phyloP scores from a whole-genome alignment of 2,329 filamentous ascomycete genomes.

The Plectosphaerella sp. region DNA sequence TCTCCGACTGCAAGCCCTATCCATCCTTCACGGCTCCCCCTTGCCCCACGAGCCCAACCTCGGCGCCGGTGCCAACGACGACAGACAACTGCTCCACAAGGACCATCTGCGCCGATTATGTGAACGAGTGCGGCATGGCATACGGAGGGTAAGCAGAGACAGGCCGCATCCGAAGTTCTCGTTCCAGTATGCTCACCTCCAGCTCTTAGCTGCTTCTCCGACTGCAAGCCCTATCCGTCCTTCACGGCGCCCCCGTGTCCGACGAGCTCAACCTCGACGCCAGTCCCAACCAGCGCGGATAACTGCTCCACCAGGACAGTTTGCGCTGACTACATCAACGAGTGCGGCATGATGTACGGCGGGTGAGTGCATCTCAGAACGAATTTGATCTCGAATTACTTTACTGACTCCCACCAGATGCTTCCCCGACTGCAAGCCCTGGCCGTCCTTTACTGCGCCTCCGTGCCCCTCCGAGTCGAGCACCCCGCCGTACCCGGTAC shows the following conservation, averaged over 20 bases:
- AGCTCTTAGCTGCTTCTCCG: slow-evolving; percentile 6
- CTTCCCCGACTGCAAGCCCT: slow-evolving; percentile 9
- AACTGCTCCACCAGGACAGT: slow-evolving; percentile 18
- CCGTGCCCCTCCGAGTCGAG: slow-evolving; percentile 7
- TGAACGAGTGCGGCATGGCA: slow-evolving; percentile 12
- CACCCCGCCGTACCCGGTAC: neutral
- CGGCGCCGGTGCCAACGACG: neutral
- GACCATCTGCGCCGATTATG: slow-evolving; percentile 14
- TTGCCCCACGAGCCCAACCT: slow-evolving; percentile 4
- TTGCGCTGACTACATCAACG: slow-evolving; percentile 14
- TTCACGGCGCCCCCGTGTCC: slow-evolving; percentile 12
- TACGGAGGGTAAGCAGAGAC: slow-evolving; percentile 15
- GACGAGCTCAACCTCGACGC: neutral
- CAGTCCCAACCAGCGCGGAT: neutral
- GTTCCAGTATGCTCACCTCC: no score
- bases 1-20: slow-evolving; percentile 10
- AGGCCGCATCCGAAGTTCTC: no score
- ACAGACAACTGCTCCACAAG: slow-evolving; percentile 17
- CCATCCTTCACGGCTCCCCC: slow-evolving; percentile 11
- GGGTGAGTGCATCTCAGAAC: slow-evolving; percentile 10
- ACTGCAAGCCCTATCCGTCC: slow-evolving; percentile 11
- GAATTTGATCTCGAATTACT: neutral
- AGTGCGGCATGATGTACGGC: slow-evolving; percentile 14
- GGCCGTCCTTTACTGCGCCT: slow-evolving; percentile 11
- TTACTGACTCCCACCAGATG: slow-evolving; percentile 3